phyloP scores from a whole-genome alignment of 1,139 yeast species.

The Sugiyamaella japonica region DNA sequence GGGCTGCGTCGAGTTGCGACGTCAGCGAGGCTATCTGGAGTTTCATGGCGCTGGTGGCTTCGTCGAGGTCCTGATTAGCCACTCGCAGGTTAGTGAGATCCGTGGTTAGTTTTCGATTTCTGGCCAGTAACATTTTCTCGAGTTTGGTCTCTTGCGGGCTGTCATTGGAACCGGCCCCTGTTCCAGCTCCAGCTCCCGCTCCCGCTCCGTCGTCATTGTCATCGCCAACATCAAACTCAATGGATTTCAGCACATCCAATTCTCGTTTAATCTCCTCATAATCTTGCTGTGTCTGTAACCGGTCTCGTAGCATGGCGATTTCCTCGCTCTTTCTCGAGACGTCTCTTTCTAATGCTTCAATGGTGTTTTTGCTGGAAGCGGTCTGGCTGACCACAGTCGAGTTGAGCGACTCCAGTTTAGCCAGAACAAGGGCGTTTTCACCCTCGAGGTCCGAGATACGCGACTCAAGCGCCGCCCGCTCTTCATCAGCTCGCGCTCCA shows the following conservation, averaged over 20 bases:
- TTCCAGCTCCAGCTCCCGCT: slow-evolving; percentile 15
- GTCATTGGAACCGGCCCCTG: slow-evolving; percentile 24
- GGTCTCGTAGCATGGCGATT: slow-evolving; percentile 50
- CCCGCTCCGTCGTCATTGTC: slow-evolving; percentile 23
- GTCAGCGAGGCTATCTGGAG: slow-evolving; percentile 45
- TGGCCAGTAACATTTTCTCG: slow-evolving; percentile 51
- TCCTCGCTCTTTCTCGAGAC: slow-evolving; percentile 52
- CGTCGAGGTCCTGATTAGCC: slow-evolving; percentile 47
- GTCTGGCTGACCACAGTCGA: slow-evolving; percentile 25
- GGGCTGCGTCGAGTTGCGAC: slow-evolving; percentile 42
- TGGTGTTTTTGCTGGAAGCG: slow-evolving; percentile 35
- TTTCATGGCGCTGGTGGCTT: slow-evolving; percentile 48
- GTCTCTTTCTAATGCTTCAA: slow-evolving; percentile 49
- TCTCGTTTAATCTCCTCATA: slow-evolving; percentile 81
- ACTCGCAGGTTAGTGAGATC: slow-evolving; percentile 61
- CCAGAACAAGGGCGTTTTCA: slow-evolving; percentile 58
- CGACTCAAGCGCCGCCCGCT: slow-evolving; percentile 41
- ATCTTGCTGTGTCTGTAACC: slow-evolving; percentile 72
- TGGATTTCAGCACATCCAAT: slow-evolving; percentile 65
- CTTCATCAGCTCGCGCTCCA: slow-evolving; percentile 50
- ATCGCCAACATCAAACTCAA: slow-evolving; percentile 53
- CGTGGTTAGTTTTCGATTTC: slow-evolving; percentile 60
- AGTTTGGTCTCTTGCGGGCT: slow-evolving; percentile 25
- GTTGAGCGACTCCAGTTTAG: slow-evolving; percentile 52
- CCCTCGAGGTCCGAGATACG: slow-evolving; percentile 43